Percentiles rank a stretch among this genome's conserved stretches.
Evolutionary conservation across 2,329 filamentous ascomycete species (phyloP).

Genomic region (Penicillium sp.): DNA sequence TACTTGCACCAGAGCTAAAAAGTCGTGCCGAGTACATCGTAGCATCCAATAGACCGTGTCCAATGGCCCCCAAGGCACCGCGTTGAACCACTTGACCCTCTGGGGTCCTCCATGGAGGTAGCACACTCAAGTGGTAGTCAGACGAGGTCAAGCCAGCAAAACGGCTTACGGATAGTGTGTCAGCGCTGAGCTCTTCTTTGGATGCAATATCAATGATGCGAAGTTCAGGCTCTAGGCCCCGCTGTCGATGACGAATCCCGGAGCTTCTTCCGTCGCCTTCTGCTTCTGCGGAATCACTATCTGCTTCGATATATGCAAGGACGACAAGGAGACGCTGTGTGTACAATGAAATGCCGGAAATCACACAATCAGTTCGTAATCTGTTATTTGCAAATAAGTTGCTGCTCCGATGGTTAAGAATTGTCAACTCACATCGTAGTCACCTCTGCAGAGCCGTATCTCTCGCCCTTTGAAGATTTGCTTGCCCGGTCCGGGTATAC

Average conservation of each 20-base stretch:
- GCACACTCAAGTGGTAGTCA: constrained; percentile 83
- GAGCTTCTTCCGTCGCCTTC: constrained; percentile 45
- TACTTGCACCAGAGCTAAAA: constrained; percentile 80
- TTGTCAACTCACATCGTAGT: constrained; percentile 72
- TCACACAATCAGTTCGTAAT: constrained; percentile 92
- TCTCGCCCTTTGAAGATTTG: constrained; percentile 63
- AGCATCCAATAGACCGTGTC: constrained; percentile 76
- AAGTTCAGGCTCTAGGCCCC: constrained; percentile 79
- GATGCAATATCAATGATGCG: constrained; percentile 84
- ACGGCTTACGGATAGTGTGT: constrained; percentile 77
- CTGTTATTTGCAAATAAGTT: constrained; percentile 42
- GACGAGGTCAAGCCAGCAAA: constrained; percentile 80
- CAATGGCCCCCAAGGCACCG: constrained; percentile 71
- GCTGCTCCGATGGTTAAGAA: neutral
- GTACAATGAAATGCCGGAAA: constrained; percentile 95
- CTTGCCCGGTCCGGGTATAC: constrained; percentile 70
- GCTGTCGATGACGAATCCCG: constrained; percentile 65
- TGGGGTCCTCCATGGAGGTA: constrained; percentile 69
- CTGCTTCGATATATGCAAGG: constrained; percentile 79
- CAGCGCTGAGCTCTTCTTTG: constrained; percentile 76
- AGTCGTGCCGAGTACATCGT: constrained; percentile 81
- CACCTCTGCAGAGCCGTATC: constrained; percentile 78
- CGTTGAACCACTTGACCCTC: constrained; percentile 57
- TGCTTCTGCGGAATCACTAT: constrained; percentile 63
- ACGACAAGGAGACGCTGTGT: constrained; percentile 85